Percentiles rank a stretch among this genome's conserved stretches.
These are phyloP conservation scores for Chlorella vulgaris DNA, from an alignment of 139 green algal genomes.

Conservation along the genomic window DNA sequence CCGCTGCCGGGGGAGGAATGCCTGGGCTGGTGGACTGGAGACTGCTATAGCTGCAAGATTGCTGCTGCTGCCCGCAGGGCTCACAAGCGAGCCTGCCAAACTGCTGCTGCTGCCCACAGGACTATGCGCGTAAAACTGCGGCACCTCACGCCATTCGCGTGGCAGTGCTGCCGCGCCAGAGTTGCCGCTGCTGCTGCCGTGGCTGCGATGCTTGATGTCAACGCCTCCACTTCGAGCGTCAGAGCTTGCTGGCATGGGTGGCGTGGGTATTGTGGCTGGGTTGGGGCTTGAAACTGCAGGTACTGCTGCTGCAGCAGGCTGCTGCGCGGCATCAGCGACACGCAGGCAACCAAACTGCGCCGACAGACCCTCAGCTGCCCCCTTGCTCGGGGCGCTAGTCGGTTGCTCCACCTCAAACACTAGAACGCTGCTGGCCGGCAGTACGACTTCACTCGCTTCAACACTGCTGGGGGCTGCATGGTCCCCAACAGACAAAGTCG, in stretches of 20 bases:
- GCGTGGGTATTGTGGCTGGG: background rate
- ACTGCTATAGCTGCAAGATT: background rate
- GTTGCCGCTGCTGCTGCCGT: background rate
- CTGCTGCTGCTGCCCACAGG: constrained; percentile 18
- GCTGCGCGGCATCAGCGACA: background rate
- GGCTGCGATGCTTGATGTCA: background rate
- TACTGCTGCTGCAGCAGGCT: background rate
- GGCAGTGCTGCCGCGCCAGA: background rate
- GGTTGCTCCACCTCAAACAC: constrained; percentile 31
- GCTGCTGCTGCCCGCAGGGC: constrained; percentile 3
- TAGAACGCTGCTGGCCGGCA: constrained; percentile 4
- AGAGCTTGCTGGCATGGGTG: background rate
- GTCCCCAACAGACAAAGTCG: no score
- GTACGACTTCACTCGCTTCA: background rate
- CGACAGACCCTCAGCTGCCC: background rate
- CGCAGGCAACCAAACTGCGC: constrained; percentile 18
- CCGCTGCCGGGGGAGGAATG: background rate
- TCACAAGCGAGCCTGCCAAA: background rate
- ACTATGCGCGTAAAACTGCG: constrained; percentile 29
- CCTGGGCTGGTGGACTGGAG: background rate
- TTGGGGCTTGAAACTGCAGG: background rate
- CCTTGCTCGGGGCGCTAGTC: background rate
- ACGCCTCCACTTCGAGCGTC: background rate
- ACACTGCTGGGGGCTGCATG: background rate
- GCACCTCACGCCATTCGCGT: constrained; percentile 16